Percentiles rank a stretch among this genome's conserved stretches.
These are phyloP conservation scores for Dioscorea cayenensis DNA, from an alignment of 116 monocot genomes.

Conservation along the genomic window DNA sequence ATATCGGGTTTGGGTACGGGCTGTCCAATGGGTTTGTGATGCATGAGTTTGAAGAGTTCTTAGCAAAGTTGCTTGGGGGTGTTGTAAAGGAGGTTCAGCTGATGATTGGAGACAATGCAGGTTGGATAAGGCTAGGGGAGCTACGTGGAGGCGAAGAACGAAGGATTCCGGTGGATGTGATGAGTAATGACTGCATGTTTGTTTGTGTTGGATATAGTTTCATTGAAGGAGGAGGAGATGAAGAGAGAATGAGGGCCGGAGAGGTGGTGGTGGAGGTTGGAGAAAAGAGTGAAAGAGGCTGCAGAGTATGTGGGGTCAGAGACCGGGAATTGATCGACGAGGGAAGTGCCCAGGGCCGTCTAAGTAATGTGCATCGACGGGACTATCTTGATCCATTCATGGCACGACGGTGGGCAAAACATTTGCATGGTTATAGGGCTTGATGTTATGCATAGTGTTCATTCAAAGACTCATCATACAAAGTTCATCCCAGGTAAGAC, in stretches of 20 bases:
- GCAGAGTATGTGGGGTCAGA: neutral
- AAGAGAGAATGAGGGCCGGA: conserved; percentile 40
- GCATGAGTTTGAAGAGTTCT: conserved; percentile 89
- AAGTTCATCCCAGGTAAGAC: no score
- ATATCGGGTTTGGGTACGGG: conserved; percentile 72
- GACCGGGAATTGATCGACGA: neutral
- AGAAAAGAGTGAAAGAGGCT: conserved; percentile 29
- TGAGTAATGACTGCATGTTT: conserved; percentile 21
- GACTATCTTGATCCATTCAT: conserved; percentile 89
- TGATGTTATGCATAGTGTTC: conserved; percentile 7
- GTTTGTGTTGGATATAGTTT: conserved; percentile 68
- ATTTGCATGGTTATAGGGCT: conserved; percentile 64
- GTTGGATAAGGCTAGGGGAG: conserved; percentile 56
- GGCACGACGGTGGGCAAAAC: conserved; percentile 91
- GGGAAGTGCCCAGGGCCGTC: conserved; percentile 26
- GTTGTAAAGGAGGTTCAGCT: conserved; percentile 47
- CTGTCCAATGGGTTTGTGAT: conserved; percentile 66
- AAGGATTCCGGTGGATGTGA: conserved; percentile 41
- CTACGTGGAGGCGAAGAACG: conserved; percentile 78
- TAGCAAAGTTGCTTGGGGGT: conserved; percentile 65
- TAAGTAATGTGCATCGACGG: conserved; percentile 55
- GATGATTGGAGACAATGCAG: conserved; percentile 53
- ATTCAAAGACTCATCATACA: neutral
- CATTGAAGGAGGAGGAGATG: conserved; percentile 50
- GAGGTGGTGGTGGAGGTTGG: conserved; percentile 44